Evolutionary conservation across 2,329 filamentous ascomycete genomes (phyloP).

Genomic region (Sclerotinia nivalis): DNA sequence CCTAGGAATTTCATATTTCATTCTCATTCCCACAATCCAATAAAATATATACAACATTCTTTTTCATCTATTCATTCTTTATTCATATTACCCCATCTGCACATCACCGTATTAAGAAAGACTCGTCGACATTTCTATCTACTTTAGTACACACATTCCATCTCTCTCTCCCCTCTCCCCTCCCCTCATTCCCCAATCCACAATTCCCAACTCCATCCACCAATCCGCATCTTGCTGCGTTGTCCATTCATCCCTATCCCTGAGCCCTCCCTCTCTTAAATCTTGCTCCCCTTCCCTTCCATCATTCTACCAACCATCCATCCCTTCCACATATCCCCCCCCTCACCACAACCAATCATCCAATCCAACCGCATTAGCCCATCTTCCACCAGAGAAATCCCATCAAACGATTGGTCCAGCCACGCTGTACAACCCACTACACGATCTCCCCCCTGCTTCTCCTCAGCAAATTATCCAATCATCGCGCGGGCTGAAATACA

Average conservation of each 20-base stretch:
- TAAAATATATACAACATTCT: no score
- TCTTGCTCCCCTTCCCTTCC: no score
- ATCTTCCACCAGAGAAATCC: no score
- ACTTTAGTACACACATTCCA: not conserved
- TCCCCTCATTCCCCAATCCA: not conserved
- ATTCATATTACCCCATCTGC: no score
- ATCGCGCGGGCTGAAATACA: not conserved
- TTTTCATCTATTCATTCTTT: no score
- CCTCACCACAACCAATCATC: not conserved
- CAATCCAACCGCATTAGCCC: not conserved
- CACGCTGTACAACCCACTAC: not conserved
- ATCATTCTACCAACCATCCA: not conserved
- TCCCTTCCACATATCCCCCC: not conserved
- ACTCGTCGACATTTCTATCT: no score
- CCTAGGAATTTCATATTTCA: no score
- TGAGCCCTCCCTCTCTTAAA: not conserved
- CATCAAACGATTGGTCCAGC: conserved; percentile 1
- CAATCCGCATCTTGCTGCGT: conserved; percentile 14
- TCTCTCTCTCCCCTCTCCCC: not conserved
- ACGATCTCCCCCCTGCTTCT: not conserved
- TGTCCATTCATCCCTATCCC: conserved; percentile 1
- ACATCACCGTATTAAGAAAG: no score
- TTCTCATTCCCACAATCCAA: no score
- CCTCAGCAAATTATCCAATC: not conserved
- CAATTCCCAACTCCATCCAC: not conserved